phyloP scores from a whole-genome alignment of 768 basidiomycete genomes.

The Amanita fuliginea region DNA sequence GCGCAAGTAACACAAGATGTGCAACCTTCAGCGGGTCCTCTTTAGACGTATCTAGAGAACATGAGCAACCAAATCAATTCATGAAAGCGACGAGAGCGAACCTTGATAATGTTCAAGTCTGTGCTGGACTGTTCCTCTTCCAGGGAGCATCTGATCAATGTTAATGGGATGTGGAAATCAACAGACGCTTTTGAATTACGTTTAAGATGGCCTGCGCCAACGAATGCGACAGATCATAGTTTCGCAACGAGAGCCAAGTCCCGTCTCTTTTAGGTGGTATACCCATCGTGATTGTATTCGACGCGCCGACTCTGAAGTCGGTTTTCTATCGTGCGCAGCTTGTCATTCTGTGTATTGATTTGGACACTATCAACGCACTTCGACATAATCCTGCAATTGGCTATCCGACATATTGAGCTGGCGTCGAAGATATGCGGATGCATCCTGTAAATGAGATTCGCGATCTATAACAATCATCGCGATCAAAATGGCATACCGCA shows the following conservation, averaged over 20 bases:
- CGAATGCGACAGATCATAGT: conserved; percentile 32
- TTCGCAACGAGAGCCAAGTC: conserved; percentile 24
- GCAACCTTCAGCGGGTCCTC: conserved; percentile 19
- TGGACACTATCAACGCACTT: conserved; percentile 16
- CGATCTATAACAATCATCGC: not conserved
- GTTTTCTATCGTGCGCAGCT: conserved; percentile 19
- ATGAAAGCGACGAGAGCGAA: conserved; percentile 3
- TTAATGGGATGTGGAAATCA: not conserved
- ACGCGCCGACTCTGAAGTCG: conserved; percentile 27
- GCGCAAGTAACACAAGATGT: conserved; percentile 28
- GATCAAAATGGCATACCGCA: conserved; percentile 13
- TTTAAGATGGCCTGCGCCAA: conserved; percentile 24
- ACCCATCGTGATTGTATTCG: conserved; percentile 30
- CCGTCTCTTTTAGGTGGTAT: conserved; percentile 26
- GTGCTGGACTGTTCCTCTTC: conserved; percentile 20
- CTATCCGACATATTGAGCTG: conserved; percentile 27
- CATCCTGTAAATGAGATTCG: conserved; percentile 22
- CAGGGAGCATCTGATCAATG: conserved; percentile 30
- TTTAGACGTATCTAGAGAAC: conserved; percentile 10
- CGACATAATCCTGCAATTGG: conserved; percentile 35
- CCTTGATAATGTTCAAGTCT: conserved; percentile 9
- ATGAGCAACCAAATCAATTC: not conserved
- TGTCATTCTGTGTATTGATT: not conserved
- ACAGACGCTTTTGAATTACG: conserved; percentile 12
- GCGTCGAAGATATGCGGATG: conserved; percentile 29